Evolutionary conservation across 345 rosid species (phyloP).

Genomic region (Hevea brasiliensis): DNA sequence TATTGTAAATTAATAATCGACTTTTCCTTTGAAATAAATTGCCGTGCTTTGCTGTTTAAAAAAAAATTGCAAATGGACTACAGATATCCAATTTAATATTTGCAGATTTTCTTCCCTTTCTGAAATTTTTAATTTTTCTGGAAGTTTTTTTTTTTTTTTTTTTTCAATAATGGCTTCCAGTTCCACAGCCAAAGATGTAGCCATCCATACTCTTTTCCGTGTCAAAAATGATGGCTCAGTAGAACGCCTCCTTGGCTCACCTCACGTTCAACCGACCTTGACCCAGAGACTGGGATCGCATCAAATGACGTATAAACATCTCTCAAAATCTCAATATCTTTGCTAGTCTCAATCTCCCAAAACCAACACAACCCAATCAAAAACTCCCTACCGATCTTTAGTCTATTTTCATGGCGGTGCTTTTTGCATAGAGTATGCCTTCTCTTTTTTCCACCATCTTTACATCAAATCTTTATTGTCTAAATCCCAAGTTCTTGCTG

Average conservation of each 20-base stretch:
- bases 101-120: too few species aligned
- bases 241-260: not conserved
- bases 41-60: too few species aligned
- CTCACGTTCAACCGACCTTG: not conserved
- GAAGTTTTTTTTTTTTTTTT: too few species aligned
- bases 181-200: not conserved
- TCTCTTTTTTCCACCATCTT: constrained; percentile 7
- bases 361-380: not conserved
- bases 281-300: not conserved
- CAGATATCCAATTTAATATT: too few species aligned
- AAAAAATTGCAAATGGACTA: too few species aligned
- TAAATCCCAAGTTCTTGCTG: constrained; percentile 4
- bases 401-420: constrained; percentile 19
- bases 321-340: not conserved
- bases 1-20: too few species aligned
- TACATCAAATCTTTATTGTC: constrained; percentile 5
- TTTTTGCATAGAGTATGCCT: constrained; percentile 7
- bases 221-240: not conserved
- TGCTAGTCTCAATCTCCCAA: not conserved
- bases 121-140: too few species aligned
- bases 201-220: not conserved
- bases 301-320: not conserved
- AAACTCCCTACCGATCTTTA: constrained; percentile 14
- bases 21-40: too few species aligned
- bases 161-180: not conserved